Conservation (phyloP, 345 rosid species). For the Mercurialis annua region DNA sequence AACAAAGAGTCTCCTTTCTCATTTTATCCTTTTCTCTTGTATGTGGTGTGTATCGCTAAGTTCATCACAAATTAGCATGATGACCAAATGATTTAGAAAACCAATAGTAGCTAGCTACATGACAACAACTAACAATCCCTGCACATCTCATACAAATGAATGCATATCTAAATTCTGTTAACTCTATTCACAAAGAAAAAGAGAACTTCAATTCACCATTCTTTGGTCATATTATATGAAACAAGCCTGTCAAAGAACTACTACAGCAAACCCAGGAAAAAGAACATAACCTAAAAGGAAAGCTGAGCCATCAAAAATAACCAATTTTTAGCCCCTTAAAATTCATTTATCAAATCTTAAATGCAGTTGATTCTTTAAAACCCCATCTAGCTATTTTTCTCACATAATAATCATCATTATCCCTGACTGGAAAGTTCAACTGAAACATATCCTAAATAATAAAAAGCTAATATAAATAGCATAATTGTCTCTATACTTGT, state of each 20-base stretch:
- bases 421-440: not conserved
- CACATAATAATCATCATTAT: not conserved
- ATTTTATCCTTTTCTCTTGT: not conserved
- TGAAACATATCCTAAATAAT: not conserved
- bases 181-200: not conserved
- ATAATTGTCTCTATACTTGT: no score
- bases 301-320: not conserved
- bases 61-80: not conserved
- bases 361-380: not conserved
- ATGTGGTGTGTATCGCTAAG: not conserved
- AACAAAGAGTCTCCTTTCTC: not conserved
- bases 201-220: not conserved
- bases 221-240: not conserved
- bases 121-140: not conserved
- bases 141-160: not conserved
- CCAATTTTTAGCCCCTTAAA: not conserved
- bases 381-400: not conserved
- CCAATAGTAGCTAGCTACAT: not conserved
- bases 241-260: not conserved
- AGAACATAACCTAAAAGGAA: not conserved
- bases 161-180: not conserved
- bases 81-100: no score
- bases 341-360: no score
- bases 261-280: not conserved
- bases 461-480: not conserved